phyloP scores from a whole-genome alignment of 2,329 filamentous ascomycete species.

The Daldinia sp. region DNA sequence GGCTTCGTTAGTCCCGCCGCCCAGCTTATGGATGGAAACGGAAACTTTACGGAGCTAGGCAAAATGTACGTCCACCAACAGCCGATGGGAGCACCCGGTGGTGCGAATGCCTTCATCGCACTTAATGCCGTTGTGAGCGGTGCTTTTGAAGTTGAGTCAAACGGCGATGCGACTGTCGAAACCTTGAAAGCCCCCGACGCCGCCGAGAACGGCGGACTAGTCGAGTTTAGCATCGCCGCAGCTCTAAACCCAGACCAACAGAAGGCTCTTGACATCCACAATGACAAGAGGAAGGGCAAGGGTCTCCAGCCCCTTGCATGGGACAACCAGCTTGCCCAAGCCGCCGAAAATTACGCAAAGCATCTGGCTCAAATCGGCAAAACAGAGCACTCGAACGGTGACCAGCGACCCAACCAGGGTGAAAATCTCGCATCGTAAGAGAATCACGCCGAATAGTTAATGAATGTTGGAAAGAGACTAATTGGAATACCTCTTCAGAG shows the following conservation, averaged over 20 bases:
- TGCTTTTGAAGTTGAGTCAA: not conserved
- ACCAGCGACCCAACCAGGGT: conserved; percentile 49
- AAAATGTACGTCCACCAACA: conserved; percentile 45
- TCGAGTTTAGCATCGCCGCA: conserved; percentile 31
- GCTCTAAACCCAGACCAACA: conserved; percentile 43
- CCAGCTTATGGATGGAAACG: conserved; percentile 59
- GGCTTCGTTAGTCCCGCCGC: conserved; percentile 60
- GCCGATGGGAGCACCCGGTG: conserved; percentile 43
- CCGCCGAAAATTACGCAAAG: conserved; percentile 50
- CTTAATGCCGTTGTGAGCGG: not conserved
- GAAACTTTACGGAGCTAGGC: conserved; percentile 54
- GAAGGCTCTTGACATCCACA: conserved; percentile 49
- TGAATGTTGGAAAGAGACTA: not conserved
- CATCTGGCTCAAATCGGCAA: conserved; percentile 48
- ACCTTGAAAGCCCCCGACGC: conserved; percentile 10
- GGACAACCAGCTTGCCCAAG: conserved; percentile 48
- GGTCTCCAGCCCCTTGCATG: conserved; percentile 46
- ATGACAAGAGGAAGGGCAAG: conserved; percentile 47
- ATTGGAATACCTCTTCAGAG: conserved; percentile 17
- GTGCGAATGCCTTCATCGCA: conserved; percentile 19
- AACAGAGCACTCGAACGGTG: conserved; percentile 49
- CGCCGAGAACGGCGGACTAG: conserved; percentile 5
- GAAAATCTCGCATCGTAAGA: conserved; percentile 53
- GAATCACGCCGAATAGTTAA: conserved; percentile 1
- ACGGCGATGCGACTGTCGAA: conserved; percentile 1